Percentiles rank a stretch among this genome's conserved stretches.
phyloP scores from a whole-genome alignment of 163 green algal species.

The Chlorella variabilis region DNA sequence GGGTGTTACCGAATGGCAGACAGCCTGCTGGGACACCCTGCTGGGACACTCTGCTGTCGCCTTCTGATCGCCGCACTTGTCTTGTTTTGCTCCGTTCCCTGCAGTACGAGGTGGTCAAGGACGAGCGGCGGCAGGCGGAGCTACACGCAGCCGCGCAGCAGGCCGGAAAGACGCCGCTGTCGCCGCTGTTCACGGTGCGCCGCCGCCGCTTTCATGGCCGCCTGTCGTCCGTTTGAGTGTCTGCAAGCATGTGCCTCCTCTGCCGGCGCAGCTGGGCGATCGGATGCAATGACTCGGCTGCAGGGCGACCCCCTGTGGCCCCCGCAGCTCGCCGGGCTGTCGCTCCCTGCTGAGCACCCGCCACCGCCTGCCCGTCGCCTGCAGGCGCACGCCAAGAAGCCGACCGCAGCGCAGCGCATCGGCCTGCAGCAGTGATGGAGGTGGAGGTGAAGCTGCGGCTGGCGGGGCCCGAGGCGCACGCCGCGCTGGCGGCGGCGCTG shows the following conservation, averaged over 20 bases:
- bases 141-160: constrained; percentile 10
- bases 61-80: not conserved
- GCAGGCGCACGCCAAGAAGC: constrained; percentile 42
- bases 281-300: too few relatives aligned
- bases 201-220: not conserved
- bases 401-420: constrained; percentile 45
- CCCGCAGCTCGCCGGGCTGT: too few relatives aligned
- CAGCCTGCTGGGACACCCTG: too few relatives aligned
- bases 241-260: not conserved
- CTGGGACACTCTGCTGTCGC: not conserved
- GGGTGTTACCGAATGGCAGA: too few relatives aligned
- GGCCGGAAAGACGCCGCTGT: constrained; percentile 33
- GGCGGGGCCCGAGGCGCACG: constrained; percentile 66
- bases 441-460: constrained; percentile 92
- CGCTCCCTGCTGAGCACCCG: too few relatives aligned
- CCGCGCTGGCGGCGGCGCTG: constrained; percentile 62
- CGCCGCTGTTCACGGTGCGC: constrained; percentile 26
- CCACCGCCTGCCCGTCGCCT: not conserved
- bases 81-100: not conserved
- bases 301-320: too few relatives aligned
- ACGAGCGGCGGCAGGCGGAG: constrained; percentile 35
- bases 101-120: constrained; percentile 52
- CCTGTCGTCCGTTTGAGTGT: not conserved
- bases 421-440: constrained; percentile 47
- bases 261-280: too few relatives aligned